Conservation (phyloP, 2,329 filamentous ascomycete genomes). For the Thielaviopsis cerberus region DNA sequence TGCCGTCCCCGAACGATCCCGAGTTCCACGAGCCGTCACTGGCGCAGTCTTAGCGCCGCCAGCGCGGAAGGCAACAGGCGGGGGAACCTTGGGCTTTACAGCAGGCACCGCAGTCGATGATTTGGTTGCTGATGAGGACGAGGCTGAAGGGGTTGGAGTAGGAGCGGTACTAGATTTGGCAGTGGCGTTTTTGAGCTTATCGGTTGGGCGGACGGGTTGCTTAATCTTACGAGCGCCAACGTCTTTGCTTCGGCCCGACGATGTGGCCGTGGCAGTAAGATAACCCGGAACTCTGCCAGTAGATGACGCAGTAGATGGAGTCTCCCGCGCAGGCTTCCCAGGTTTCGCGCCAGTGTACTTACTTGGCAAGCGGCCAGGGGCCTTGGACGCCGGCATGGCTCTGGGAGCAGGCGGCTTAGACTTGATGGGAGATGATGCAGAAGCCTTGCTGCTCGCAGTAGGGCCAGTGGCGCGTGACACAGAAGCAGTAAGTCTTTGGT, state of each 20-base stretch:
- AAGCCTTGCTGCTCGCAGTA: background rate
- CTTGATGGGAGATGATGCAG: constrained; percentile 15
- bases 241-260: constrained; percentile 9
- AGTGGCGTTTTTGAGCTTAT: constrained; percentile 4
- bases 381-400: background rate
- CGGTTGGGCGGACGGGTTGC: constrained; percentile 10
- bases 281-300: constrained; percentile 4
- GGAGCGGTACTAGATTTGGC: background rate
- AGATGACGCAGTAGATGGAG: background rate
- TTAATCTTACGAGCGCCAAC: constrained; percentile 7
- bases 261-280: constrained; percentile 5
- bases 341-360: background rate
- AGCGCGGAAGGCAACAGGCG: background rate
- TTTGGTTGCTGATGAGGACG: background rate
- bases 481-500: constrained; percentile 33
- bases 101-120: background rate
- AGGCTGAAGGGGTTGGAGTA: background rate
- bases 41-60: background rate
- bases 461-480: constrained; percentile 22
- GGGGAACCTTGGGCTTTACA: background rate
- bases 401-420: constrained; percentile 16
- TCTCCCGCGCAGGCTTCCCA: background rate
- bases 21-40: background rate
- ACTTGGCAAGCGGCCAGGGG: background rate
- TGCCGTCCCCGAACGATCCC: background rate